Evolutionary conservation across 331 rosid species (phyloP).

Genomic region (Arachis monticola): DNA sequence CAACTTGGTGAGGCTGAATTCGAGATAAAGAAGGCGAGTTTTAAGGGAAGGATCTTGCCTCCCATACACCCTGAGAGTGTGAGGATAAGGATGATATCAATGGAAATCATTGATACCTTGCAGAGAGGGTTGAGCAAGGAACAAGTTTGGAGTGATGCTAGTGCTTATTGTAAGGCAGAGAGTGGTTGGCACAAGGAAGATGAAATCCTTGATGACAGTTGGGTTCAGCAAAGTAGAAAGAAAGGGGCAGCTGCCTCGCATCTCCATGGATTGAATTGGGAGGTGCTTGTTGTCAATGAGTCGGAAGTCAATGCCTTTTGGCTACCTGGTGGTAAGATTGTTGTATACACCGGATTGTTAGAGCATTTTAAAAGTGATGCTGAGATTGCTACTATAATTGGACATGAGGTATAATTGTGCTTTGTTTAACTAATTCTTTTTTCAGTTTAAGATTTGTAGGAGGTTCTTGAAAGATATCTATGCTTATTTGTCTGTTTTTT

Average conservation of each 20-base stretch:
- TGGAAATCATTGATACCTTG: constrained; percentile 69
- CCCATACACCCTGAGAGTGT: constrained; percentile 80
- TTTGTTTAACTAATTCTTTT: not conserved
- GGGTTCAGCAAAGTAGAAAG: constrained; percentile 73
- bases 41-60: constrained; percentile 72
- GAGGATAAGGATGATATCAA: constrained; percentile 66
- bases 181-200: constrained; percentile 65
- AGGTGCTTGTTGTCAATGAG: constrained; percentile 75
- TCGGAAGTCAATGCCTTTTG: constrained; percentile 81
- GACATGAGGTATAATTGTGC: constrained; percentile 71
- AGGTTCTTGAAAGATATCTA: not conserved
- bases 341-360: constrained; percentile 80
- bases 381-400: constrained; percentile 76
- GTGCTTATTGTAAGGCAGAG: constrained; percentile 44
- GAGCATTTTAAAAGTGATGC: constrained; percentile 75
- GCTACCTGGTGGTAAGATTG: constrained; percentile 89
- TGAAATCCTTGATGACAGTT: constrained; percentile 75
- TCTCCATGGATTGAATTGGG: constrained; percentile 87
- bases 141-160: constrained; percentile 64
- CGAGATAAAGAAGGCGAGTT: constrained; percentile 55
- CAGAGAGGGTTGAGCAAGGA: constrained; percentile 72
- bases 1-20: constrained; percentile 72
- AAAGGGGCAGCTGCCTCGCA: constrained; percentile 69
- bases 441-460: not conserved
- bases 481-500: too few species aligned